phyloP scores from a whole-genome alignment of 1,139 yeast genomes.

The Hanseniaspora uvarum region DNA sequence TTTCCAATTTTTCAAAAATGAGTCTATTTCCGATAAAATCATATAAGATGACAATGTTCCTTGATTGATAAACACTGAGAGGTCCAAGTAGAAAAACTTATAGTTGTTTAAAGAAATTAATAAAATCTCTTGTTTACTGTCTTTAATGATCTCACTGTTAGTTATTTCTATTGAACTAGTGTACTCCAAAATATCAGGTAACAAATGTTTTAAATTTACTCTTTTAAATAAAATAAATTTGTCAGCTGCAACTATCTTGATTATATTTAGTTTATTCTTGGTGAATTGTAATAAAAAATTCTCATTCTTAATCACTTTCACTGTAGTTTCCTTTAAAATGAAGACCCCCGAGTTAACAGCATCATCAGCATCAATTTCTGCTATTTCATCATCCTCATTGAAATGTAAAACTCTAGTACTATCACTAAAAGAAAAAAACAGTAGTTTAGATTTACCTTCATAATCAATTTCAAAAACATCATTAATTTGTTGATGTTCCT shows the following conservation, averaged over 20 bases:
- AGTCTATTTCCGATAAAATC: conserved; percentile 4
- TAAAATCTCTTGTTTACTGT: background rate
- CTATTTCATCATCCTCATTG: conserved; percentile 11
- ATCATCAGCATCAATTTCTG: conserved; percentile 11
- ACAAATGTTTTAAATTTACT: background rate
- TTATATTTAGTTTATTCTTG: conserved; percentile 3
- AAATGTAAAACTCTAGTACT: conserved; percentile 14
- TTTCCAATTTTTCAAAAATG: conserved; percentile 8
- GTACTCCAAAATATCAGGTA: conserved; percentile 14
- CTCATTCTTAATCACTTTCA: background rate
- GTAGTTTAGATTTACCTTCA: background rate
- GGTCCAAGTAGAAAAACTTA: conserved; percentile 1
- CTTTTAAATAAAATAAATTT: conserved; percentile 1
- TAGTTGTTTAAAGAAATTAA: conserved; percentile 4
- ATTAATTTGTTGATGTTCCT: background rate
- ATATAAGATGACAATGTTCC: background rate
- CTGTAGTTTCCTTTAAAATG: conserved; percentile 8
- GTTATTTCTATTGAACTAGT: conserved; percentile 5
- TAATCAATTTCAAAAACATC: background rate
- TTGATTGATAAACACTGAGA: background rate
- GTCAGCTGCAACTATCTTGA: conserved; percentile 9
- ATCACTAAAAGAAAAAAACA: background rate
- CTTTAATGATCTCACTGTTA: background rate
- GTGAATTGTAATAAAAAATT: conserved; percentile 9
- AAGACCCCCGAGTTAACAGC: conserved; percentile 11